These are phyloP conservation scores for Coniochaeta hoffmannii DNA, from an alignment of 2,329 filamentous ascomycete species.

Conservation along the genomic window DNA sequence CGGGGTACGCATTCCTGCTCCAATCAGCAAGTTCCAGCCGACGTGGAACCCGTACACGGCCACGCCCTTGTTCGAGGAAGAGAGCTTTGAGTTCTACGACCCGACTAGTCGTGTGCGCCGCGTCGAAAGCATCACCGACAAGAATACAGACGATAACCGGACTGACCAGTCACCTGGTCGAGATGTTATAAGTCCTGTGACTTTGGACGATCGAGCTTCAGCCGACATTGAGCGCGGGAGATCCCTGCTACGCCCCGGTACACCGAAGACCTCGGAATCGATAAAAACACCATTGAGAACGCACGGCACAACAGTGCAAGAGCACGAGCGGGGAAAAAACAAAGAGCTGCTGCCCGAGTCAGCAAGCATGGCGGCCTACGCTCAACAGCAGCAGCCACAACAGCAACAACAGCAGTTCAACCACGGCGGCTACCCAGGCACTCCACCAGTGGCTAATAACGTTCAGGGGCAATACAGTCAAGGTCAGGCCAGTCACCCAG, in stretches of 20 bases:
- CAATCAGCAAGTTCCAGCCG: slow-evolving; percentile 26
- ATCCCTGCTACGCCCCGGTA: background rate
- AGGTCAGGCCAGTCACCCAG: background rate
- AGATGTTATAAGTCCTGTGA: background rate
- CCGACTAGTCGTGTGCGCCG: slow-evolving; percentile 6
- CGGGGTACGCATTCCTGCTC: slow-evolving; percentile 16
- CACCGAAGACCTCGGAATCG: background rate
- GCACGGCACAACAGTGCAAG: background rate
- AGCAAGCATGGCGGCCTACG: slow-evolving; percentile 16
- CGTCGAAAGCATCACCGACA: background rate
- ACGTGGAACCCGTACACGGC: slow-evolving; percentile 26
- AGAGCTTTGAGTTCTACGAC: slow-evolving; percentile 19
- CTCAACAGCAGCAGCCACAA: slow-evolving; percentile 12
- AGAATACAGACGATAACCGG: background rate
- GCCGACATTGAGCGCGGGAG: background rate
- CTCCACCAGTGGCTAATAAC: background rate
- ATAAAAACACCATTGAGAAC: background rate
- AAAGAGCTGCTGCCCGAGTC: background rate
- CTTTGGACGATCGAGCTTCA: background rate
- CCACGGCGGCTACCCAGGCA: background rate
- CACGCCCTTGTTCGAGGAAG: slow-evolving; percentile 29
- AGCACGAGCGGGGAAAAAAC: background rate
- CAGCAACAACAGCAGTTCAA: background rate
- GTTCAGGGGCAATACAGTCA: background rate
- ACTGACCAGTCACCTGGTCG: background rate